These are phyloP conservation scores for Termitomyces sp. DNA, from an alignment of 768 basidiomycete species.

Conservation along the genomic window DNA sequence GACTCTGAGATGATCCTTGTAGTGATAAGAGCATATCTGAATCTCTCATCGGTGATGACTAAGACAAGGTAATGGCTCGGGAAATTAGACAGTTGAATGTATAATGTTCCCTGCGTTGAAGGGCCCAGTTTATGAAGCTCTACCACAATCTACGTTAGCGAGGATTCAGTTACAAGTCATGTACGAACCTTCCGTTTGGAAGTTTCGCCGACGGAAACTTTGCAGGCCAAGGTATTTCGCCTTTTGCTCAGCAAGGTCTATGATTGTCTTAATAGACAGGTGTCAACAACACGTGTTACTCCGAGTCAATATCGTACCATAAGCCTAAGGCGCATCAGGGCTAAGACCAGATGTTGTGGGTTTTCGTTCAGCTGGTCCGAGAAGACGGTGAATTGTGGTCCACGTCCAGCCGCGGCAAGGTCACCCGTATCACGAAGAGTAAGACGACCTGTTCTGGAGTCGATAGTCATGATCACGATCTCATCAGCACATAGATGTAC, in stretches of 20 bases:
- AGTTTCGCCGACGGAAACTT: slow-evolving; percentile 64
- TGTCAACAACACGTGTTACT: background rate
- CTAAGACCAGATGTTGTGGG: slow-evolving; percentile 52
- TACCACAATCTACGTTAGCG: slow-evolving; percentile 19
- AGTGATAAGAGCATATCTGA: slow-evolving; percentile 79
- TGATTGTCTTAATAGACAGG: slow-evolving; percentile 58
- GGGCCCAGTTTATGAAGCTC: slow-evolving; percentile 71
- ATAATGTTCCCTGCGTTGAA: slow-evolving; percentile 55
- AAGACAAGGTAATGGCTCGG: slow-evolving; percentile 82
- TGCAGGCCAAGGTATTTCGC: slow-evolving; percentile 82
- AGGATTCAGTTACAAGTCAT: background rate
- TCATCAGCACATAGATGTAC: slow-evolving; percentile 75
- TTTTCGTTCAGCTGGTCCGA: slow-evolving; percentile 66
- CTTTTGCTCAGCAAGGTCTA: slow-evolving; percentile 79
- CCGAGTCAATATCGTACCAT: slow-evolving; percentile 37
- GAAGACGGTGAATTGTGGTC: slow-evolving; percentile 53
- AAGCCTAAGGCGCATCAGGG: slow-evolving; percentile 54
- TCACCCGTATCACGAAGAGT: slow-evolving; percentile 79
- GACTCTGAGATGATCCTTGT: slow-evolving; percentile 49
- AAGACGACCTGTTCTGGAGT: slow-evolving; percentile 73
- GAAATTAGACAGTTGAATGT: slow-evolving; percentile 74
- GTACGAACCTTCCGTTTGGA: slow-evolving; percentile 53
- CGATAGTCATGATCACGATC: slow-evolving; percentile 70
- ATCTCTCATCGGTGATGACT: slow-evolving; percentile 71
- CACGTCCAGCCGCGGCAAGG: slow-evolving; percentile 68